Base-by-base conservation (phyloP, 2,329 filamentous ascomycete species). In the Neonectria coccinea region DNA sequence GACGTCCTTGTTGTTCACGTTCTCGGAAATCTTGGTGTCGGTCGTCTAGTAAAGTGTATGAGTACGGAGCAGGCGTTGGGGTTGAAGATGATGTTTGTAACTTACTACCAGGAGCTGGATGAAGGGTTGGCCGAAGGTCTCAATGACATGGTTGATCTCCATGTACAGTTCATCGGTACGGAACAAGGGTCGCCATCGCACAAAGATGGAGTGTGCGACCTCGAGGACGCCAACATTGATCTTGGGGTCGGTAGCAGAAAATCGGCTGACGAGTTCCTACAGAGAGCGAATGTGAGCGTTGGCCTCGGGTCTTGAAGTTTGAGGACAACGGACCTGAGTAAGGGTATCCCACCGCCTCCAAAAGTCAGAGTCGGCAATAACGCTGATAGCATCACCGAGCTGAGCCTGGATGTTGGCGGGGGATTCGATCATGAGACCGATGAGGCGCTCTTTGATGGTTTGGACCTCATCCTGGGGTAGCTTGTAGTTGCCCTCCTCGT, bases 291-390 rank as follows among this genome's bases (percentile, higher is more conserved):
- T 20, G 62, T 70, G 29, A 75, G 52, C n/a, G 29, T 27, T 16
- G 12, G 8, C n/a, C 8, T 29, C 7, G 1, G 5, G n/a, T 25
- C 25, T 1, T 25, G n/a, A 29, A 25, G 7, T 10, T 16, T 20
- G n/a, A 22, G 16, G 27, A 41, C 4, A 42, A 75, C 85, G 69
- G 79, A 92, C 91, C 83, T 92, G 88, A 29, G 97, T 94, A 65
- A 99, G 85, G n/a, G 94, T 97, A 76, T 98, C 92, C 96, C 96
- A 99, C 75, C 92, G 87, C 79, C 92, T 86, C 91, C 92, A 99
- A 80, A 99, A 99, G 79, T 99, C 96, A 71, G 94, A 98, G 80
- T 98, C 95, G 65, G 96, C 96, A 74, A 99, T 98, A 73, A 97
- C 89, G 81, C 95, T 97, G 79, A 98, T 97, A 67, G 96, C 94